Evolutionary conservation across 139 green algal genomes (phyloP).

Genomic region (Pleodorina starrii): DNA sequence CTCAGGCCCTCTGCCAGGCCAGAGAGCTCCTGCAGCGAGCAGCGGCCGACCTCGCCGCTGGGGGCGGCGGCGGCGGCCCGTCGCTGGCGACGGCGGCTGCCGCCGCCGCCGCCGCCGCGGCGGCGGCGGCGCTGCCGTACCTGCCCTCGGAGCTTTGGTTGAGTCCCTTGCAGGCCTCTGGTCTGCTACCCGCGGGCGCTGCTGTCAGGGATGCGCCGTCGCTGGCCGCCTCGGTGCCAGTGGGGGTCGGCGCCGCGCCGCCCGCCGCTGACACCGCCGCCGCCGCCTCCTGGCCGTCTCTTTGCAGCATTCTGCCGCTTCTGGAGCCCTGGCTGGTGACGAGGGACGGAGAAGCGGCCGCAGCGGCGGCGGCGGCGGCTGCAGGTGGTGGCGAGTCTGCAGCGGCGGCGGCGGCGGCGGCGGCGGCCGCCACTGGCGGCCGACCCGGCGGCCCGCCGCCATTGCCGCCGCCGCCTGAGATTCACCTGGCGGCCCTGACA

Average conservation of each 20-base stretch:
- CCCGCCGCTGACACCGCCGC: not conserved
- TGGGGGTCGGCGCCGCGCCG: too few relatives aligned
- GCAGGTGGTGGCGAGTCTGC: not conserved
- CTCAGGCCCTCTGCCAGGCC: not conserved
- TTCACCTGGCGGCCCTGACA: not conserved
- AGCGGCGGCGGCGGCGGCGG: not conserved
- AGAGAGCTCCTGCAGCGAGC: not conserved
- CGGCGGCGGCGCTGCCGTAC: not conserved
- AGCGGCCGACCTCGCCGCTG: not conserved
- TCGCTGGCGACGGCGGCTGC: not conserved
- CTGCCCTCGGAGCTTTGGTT: not conserved
- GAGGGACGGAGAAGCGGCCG: not conserved
- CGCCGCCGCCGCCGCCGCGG: not conserved
- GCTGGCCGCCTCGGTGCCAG: too few relatives aligned
- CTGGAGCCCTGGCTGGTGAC: constrained; percentile 2
- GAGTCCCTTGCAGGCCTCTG: not conserved
- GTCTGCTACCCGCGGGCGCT: too few relatives aligned
- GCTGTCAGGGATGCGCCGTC: too few relatives aligned
- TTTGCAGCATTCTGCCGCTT: not conserved
- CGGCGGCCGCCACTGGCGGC: not conserved
- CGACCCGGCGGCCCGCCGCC: not conserved
- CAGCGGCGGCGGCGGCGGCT: not conserved
- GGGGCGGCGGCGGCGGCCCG: not conserved
- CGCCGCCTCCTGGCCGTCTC: not conserved
- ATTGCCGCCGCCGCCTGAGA: not conserved